Evolutionary conservation across 1,139 yeast species (phyloP).

Genomic region (Eremothecium gossypii): DNA sequence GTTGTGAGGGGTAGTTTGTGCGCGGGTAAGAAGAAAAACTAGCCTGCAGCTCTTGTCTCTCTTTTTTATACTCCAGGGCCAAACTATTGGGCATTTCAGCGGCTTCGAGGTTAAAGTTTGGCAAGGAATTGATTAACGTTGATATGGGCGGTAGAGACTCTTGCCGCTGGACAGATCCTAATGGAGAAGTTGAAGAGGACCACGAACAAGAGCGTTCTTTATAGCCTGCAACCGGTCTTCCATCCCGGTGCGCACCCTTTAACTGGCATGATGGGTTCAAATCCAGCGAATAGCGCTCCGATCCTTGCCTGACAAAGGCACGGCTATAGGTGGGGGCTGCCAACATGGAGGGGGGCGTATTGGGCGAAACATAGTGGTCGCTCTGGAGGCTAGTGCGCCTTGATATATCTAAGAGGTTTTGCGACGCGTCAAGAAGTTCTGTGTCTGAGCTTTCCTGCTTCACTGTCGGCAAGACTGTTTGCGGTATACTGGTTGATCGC

Average conservation of each 20-base stretch:
- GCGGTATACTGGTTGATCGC: background rate
- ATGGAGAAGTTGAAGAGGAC: background rate
- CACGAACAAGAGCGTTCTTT: slow-evolving; percentile 1
- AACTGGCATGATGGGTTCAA: background rate
- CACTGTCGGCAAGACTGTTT: slow-evolving; percentile 2
- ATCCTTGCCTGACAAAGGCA: no score
- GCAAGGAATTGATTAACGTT: background rate
- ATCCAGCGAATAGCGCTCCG: background rate
- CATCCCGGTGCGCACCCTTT: background rate
- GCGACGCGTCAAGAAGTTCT: slow-evolving; percentile 13
- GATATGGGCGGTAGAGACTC: slow-evolving; percentile 3
- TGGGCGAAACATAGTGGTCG: background rate
- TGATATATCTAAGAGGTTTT: slow-evolving; percentile 11
- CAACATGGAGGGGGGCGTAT: background rate
- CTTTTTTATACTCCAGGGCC: no score
- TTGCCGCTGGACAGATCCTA: background rate
- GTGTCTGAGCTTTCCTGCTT: slow-evolving; percentile 6
- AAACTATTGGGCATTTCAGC: no score
- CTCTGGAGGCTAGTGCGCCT: slow-evolving; percentile 7
- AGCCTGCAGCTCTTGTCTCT: no score
- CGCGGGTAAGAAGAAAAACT: background rate
- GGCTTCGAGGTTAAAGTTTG: background rate
- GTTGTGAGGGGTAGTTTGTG: background rate
- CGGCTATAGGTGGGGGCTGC: background rate
- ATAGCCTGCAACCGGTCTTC: background rate